A percentile compares a stretch with the other conserved stretches of the same genome.
These are phyloP conservation scores for Calonectria ilicicola DNA, from an alignment of 2,329 filamentous ascomycete genomes.

Conservation along the genomic window DNA sequence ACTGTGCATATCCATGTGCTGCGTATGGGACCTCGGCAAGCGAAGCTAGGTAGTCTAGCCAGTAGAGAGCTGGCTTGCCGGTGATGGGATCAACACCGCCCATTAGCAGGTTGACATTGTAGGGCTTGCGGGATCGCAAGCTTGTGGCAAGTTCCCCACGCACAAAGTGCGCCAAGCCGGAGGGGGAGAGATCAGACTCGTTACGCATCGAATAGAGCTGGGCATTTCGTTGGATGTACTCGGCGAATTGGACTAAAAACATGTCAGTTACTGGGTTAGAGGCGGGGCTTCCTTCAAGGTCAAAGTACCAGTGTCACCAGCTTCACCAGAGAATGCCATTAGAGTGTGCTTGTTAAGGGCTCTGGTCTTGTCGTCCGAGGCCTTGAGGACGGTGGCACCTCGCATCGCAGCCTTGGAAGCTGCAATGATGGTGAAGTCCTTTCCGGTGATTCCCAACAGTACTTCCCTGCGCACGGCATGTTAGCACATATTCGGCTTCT, in stretches of 20 bases:
- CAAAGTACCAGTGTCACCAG: conserved; percentile 86
- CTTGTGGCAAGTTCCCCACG: conserved; percentile 92
- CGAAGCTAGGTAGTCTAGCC: conserved; percentile 96
- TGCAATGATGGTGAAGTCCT: conserved; percentile 98
- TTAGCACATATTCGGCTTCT: conserved; percentile 25
- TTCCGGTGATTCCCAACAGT: conserved; percentile 96
- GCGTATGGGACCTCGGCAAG: conserved; percentile 92
- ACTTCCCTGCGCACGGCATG: conserved; percentile 79
- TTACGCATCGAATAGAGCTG: conserved; percentile 99
- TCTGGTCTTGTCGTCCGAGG: conserved; percentile 95
- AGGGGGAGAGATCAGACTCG: conserved; percentile 89
- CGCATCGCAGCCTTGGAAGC: conserved; percentile 99
- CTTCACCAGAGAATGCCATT: conserved; percentile 95
- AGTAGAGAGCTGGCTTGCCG: conserved; percentile 91
- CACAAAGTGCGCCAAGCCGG: conserved; percentile 92
- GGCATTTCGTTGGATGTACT: conserved; percentile 98
- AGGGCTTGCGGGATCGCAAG: conserved; percentile 91
- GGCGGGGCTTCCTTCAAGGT: conserved; percentile 9
- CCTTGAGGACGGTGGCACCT: conserved; percentile 95
- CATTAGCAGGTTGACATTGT: conserved; percentile 95
- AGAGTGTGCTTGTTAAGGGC: conserved; percentile 92
- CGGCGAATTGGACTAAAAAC: conserved; percentile 92
- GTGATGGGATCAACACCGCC: conserved; percentile 94
- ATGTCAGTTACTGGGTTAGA: conserved; percentile 38
- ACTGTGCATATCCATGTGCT: conserved; percentile 98